Conservation (phyloP, 2,329 filamentous ascomycete species). For the Claviceps africana region DNA sequence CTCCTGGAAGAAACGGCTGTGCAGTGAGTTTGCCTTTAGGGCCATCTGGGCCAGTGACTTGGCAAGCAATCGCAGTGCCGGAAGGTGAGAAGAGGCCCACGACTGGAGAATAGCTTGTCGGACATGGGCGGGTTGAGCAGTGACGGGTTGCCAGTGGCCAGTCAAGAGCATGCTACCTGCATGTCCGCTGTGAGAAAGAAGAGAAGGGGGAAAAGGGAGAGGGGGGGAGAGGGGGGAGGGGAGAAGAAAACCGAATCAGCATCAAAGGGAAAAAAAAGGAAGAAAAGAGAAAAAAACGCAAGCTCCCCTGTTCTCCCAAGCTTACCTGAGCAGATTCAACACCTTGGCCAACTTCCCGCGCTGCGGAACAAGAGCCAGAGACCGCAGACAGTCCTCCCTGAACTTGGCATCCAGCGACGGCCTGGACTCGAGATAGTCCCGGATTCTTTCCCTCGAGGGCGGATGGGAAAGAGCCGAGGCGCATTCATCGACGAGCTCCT, state of each 20-base stretch:
- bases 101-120: conserved; percentile 47
- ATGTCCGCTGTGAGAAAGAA: conserved; percentile 34
- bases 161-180: conserved; percentile 52
- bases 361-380: conserved; percentile 23
- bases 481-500: conserved; percentile 27
- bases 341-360: conserved; percentile 24
- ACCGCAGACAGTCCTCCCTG: conserved; percentile 31
- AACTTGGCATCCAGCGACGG: conserved; percentile 40
- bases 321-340: conserved; percentile 31
- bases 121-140: conserved; percentile 43
- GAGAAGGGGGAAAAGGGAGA: neutral
- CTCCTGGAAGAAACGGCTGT: conserved; percentile 38
- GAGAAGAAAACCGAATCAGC: neutral
- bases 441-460: conserved; percentile 29
- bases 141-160: conserved; percentile 48
- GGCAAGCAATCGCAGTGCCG: conserved; percentile 38
- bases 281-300: neutral
- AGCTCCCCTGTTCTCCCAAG: neutral
- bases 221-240: neutral
- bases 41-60: conserved; percentile 41
- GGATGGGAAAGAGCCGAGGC: conserved; percentile 22
- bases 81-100: conserved; percentile 47
- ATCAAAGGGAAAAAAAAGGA: neutral
- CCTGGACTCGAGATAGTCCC: conserved; percentile 38
- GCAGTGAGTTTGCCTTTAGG: conserved; percentile 40